phyloP scores from a whole-genome alignment of 2,329 filamentous ascomycete genomes.

The Knoxdaviesia proteae region DNA sequence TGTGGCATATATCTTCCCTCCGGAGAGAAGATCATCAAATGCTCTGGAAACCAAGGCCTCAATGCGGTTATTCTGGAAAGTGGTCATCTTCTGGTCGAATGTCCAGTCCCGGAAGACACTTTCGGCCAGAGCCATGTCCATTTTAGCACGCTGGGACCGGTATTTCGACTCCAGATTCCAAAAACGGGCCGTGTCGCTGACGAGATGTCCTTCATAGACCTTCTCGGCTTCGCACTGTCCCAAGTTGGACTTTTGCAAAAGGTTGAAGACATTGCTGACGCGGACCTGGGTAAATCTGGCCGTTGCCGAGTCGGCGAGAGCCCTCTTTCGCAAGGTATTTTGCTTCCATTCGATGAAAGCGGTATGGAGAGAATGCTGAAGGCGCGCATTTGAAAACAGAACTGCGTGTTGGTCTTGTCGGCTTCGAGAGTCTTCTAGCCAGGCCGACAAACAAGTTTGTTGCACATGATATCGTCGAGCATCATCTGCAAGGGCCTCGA shows the following conservation, averaged over 20 bases:
- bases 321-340: not conserved
- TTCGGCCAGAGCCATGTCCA: slow-evolving; percentile 1
- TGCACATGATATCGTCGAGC: not conserved
- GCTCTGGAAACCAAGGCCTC: not conserved
- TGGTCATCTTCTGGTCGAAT: slow-evolving; percentile 3
- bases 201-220: slow-evolving; percentile 1
- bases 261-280: not conserved
- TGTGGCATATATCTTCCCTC: not conserved
- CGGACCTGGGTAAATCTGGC: no score
- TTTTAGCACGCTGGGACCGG: slow-evolving; percentile 1
- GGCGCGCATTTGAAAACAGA: not conserved
- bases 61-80: slow-evolving; percentile 1
- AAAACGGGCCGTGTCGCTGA: slow-evolving; percentile 1
- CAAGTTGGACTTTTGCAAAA: not conserved
- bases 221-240: not conserved
- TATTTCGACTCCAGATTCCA: slow-evolving; percentile 5
- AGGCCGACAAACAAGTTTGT: slow-evolving; percentile 4
- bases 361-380: slow-evolving; percentile 1
- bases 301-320: not conserved
- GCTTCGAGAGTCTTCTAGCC: slow-evolving; percentile 1
- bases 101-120: slow-evolving; percentile 4
- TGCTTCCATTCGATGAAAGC: not conserved
- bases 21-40: not conserved
- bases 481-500: slow-evolving; percentile 2
- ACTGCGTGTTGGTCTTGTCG: no score